Evolutionary conservation across 805 yeast species (phyloP), one percentile per base, ranked within the genome.

Genomic region (Sugiyamaella mastotermitis): DNA sequence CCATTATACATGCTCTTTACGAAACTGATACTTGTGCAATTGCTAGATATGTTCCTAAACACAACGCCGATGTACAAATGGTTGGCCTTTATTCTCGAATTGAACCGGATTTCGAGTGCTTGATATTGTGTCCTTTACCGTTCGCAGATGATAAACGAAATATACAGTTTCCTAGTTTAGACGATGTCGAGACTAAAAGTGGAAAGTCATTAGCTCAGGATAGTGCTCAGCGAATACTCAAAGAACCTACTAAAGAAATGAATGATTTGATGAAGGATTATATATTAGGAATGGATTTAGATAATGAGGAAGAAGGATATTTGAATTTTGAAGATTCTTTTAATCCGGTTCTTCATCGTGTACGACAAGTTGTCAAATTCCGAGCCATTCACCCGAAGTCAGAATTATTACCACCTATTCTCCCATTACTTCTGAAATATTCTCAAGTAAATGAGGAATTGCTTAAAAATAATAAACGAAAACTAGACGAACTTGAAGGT

Each of bases 91-190:
- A 68, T 10, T 94, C 92, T 0, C 53, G 53, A 1, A 50, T 61
- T 18, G 51, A 67, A 13, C 43, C 41, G 24, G 53, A 40, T 24
- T 40, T 32, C 9, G 51, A 45, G n/a, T 49, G 40, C 2, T 66
- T 84, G 38, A 59, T 71, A 1, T 53, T 78, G 46, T 68, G 69
- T 9, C 62, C 78, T 32, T 53, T 86, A 9, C 92, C 95, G 1
- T 83, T 73, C 56, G 70, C 72, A 30, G 94, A 84, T 46, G 95
- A 87, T 55, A 81, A 77, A 45, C 51, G 60, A 13, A 38, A 35
- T 21, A 51, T 45, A 37, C 73, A 74, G 47, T 64, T 76, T 11
- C 75, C 87, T 2, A 66, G 65, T 17, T 73, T 81, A 48, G 63
- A 68, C 4, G 53, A 55, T 26, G 46, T 75, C 18, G 51, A 57